Base-by-base conservation (phyloP, 2,329 filamentous ascomycete species). In the Colletotrichum lupini region DNA sequence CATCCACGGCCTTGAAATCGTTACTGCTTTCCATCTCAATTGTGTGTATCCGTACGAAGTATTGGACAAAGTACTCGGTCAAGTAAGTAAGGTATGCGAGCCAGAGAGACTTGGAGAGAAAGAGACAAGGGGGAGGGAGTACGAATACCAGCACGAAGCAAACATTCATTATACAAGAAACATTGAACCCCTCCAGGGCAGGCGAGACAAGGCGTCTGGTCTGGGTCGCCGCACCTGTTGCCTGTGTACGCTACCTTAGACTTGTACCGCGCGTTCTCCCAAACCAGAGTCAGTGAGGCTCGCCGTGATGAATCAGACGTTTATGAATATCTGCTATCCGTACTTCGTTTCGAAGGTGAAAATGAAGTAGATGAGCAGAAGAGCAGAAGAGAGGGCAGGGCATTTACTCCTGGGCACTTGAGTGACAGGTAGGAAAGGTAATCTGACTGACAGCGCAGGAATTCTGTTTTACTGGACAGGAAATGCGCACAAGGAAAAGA, bases 121-220 rank as follows among this genome's bases (percentile, higher is more conserved):
- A n/a, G 24, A 28, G 26, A 46, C n/a, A 42, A 59, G 24, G 26
- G 35, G 30, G n/a, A 52, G 26, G 30, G 28, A 52, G 59, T 26
- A 35, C 28, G 28, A 52, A 52, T n/a, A 26, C 28, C 60, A 52
- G 24, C 19, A 63, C 11, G 58, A 55, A 63, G 66, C 58, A 56
- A 68, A 46, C 58, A 62, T 30, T 42, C 58, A 62, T 30, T 42
- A 53, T 65, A 8, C 26, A 65, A n/a, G 30, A 35, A 60, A 42
- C 55, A 19, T 49, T 49, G 42, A 19, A 49, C 55, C n/a, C 24
- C 26, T 64, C 28, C 53, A 72, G 69, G 64, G 24, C 22, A 58
- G 64, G 58, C 52, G 32, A 63, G 69, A 66, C 67, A 30, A 66
- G 57, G 68, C 37, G 49, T 70, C 35, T 66, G 53, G 49, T 70